phyloP scores from a whole-genome alignment of 768 basidiomycete genomes.

The Lactifluus piperatus region DNA sequence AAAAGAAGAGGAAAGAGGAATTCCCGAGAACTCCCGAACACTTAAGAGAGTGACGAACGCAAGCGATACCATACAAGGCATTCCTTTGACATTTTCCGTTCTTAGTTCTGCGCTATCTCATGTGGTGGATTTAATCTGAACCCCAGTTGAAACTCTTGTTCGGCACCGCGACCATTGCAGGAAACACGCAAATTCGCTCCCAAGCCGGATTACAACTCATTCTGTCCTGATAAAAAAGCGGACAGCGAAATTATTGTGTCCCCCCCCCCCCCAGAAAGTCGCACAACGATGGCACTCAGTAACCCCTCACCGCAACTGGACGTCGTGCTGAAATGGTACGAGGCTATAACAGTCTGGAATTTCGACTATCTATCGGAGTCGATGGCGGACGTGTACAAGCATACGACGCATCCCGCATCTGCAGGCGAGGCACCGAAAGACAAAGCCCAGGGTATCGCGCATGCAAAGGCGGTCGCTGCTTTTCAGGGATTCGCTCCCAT shows the following conservation, averaged over 20 bases:
- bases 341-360: neutral
- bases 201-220: neutral
- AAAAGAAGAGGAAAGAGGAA: too few relatives aligned
- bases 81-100: too few relatives aligned
- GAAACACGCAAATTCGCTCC: neutral
- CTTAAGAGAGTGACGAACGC: too few relatives aligned
- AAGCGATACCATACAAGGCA: too few relatives aligned
- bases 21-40: too few relatives aligned
- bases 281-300: neutral
- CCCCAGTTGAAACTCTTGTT: neutral
- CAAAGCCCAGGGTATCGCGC: constrained; percentile 1
- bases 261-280: too few relatives aligned
- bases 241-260: neutral
- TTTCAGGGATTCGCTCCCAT: neutral
- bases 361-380: neutral
- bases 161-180: neutral
- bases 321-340: neutral
- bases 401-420: neutral
- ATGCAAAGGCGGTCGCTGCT: neutral
- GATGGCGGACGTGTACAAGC: neutral
- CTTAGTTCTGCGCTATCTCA: too few relatives aligned
- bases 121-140: neutral
- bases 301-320: constrained; percentile 8
- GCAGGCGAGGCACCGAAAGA: neutral
- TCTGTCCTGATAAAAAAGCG: neutral